A percentile compares a stretch with the other conserved stretches of the same genome.
Evolutionary conservation across 495 filamentous ascomycete genomes (phyloP).

Genomic region (Trichoderma reesei): DNA sequence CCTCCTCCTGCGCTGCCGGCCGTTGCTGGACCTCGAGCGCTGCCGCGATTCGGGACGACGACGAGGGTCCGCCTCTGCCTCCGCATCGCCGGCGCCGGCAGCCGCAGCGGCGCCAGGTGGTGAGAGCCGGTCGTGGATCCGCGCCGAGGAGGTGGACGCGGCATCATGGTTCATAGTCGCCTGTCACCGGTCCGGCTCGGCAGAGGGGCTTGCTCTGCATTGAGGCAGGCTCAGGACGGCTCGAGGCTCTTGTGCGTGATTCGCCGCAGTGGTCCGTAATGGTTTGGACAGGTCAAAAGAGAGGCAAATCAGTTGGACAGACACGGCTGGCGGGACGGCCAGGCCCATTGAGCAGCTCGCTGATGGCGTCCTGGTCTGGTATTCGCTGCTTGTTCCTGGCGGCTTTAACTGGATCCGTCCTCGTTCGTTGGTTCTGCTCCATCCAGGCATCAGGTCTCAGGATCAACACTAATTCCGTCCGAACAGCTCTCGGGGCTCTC

Average conservation of each 20-base stretch:
- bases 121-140: constrained; percentile 19
- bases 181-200: background rate
- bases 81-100: constrained; percentile 13
- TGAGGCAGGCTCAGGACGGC: background rate
- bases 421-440: too few relatives aligned
- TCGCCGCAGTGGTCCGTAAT: background rate
- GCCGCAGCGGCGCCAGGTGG: constrained; percentile 18
- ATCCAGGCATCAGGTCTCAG: background rate
- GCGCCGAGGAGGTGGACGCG: constrained; percentile 45
- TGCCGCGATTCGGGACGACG: constrained; percentile 10
- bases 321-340: background rate
- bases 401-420: background rate
- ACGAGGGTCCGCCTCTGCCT: constrained; percentile 18
- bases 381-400: background rate
- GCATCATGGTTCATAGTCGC: constrained; percentile 56
- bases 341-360: background rate
- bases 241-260: background rate
- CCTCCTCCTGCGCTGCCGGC: constrained; percentile 23
- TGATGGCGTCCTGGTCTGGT: background rate
- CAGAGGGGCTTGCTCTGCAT: constrained; percentile 6
- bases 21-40: constrained; percentile 14
- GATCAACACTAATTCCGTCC: constrained; percentile 5
- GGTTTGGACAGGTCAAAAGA: too few relatives aligned
- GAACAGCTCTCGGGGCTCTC: background rate
- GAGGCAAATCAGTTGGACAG: too few relatives aligned